phyloP scores from a whole-genome alignment of 2,329 filamentous ascomycete species.

The Pseudogymnoascus verrucosus region DNA sequence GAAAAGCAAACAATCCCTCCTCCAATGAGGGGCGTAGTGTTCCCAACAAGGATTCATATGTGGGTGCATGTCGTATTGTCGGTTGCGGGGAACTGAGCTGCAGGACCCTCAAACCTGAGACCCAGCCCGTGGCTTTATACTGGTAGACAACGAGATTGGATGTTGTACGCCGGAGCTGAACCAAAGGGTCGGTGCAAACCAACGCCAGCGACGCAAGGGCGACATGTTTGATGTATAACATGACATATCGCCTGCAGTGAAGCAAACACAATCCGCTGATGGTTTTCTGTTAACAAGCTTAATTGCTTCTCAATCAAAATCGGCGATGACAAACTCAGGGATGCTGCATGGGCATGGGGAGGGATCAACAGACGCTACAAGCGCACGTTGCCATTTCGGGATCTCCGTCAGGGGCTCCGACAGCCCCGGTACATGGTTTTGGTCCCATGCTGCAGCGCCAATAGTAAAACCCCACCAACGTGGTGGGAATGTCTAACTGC shows the following conservation, averaged over 20 bases:
- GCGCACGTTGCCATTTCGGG: constrained; percentile 5
- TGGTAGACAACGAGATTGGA: background rate
- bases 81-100: background rate
- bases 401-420: background rate
- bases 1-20: background rate
- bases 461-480: background rate
- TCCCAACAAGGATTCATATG: background rate
- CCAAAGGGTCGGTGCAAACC: background rate
- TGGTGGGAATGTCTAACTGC: background rate
- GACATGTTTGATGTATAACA: background rate
- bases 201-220: background rate
- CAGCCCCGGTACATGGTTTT: background rate
- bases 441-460: background rate
- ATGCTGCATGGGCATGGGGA: background rate
- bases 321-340: background rate
- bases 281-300: background rate
- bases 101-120: background rate
- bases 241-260: background rate
- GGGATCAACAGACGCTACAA: constrained; percentile 3
- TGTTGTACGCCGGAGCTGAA: background rate
- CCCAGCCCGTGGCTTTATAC: background rate
- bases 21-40: background rate
- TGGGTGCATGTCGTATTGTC: background rate
- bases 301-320: background rate
- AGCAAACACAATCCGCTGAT: background rate